A percentile compares a stretch with the other conserved stretches of the same genome.
Conservation (phyloP, 306 rosid species). For the Castanea sativa region DNA sequence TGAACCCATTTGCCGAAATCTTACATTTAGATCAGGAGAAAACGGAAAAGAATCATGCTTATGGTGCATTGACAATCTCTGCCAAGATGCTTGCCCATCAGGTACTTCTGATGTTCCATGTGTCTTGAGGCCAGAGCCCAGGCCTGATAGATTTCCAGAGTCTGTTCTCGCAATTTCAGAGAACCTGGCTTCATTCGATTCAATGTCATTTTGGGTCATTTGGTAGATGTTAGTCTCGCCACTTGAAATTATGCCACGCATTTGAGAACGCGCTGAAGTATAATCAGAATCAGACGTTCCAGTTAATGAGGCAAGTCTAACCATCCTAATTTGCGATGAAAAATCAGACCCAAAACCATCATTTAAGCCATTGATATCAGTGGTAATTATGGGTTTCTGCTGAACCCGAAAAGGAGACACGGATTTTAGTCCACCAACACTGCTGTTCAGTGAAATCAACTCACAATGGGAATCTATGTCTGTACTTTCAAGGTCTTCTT, state of each 20-base stretch:
- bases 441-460: slow-evolving; percentile 31
- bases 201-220: slow-evolving; percentile 19
- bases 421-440: slow-evolving; percentile 31
- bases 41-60: slow-evolving; percentile 45
- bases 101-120: slow-evolving; percentile 29
- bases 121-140: slow-evolving; percentile 31
- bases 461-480: slow-evolving; percentile 40
- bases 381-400: slow-evolving; percentile 33
- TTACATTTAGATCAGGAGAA: slow-evolving; percentile 40
- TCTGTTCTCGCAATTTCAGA: slow-evolving; percentile 27
- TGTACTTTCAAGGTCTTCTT: slow-evolving; percentile 40
- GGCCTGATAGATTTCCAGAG: slow-evolving; percentile 34
- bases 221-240: slow-evolving; percentile 18
- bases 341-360: slow-evolving; percentile 27
- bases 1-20: slow-evolving; percentile 35
- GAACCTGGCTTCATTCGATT: slow-evolving; percentile 35
- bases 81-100: slow-evolving; percentile 50
- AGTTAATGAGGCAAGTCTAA: slow-evolving; percentile 45
- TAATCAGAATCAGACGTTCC: slow-evolving; percentile 38
- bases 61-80: slow-evolving; percentile 36
- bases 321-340: slow-evolving; percentile 55
- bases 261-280: slow-evolving; percentile 28
- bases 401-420: slow-evolving; percentile 33
- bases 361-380: slow-evolving; percentile 31
- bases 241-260: slow-evolving; percentile 26